Evolutionary conservation across 1,139 yeast species (phyloP).

Genomic region (Nakaseomyces bracarensis): DNA sequence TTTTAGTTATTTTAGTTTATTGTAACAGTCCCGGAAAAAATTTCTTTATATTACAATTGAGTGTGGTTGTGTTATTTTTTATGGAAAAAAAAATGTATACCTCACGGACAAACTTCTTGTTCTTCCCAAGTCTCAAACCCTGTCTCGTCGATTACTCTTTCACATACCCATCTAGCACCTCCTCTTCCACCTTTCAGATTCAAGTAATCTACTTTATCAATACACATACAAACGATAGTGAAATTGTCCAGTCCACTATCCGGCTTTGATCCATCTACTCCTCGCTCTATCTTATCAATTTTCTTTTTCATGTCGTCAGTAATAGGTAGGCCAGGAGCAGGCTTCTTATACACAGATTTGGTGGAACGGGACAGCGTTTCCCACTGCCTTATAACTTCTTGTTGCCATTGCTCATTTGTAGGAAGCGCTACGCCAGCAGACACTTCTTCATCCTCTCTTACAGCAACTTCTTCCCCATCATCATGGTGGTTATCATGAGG

Average conservation of each 20-base stretch:
- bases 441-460: slow-evolving; percentile 9
- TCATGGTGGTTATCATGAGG: slow-evolving; percentile 8
- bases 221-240: slow-evolving; percentile 59
- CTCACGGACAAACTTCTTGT: slow-evolving; percentile 65
- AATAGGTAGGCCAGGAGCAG: slow-evolving; percentile 55
- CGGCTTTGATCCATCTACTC: slow-evolving; percentile 75
- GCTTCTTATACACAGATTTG: slow-evolving; percentile 62
- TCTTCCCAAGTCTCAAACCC: slow-evolving; percentile 61
- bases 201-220: slow-evolving; percentile 64
- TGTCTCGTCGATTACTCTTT: slow-evolving; percentile 48
- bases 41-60: neutral
- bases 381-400: slow-evolving; percentile 63
- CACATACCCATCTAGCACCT: slow-evolving; percentile 35
- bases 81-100: no score
- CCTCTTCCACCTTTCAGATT: slow-evolving; percentile 40
- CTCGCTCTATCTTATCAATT: slow-evolving; percentile 65
- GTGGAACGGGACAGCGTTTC: slow-evolving; percentile 44
- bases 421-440: slow-evolving; percentile 33
- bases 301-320: slow-evolving; percentile 48
- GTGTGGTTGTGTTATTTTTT: neutral
- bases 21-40: no score
- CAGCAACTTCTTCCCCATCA: slow-evolving; percentile 11
- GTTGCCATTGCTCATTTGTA: slow-evolving; percentile 52
- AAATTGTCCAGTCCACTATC: slow-evolving; percentile 63
- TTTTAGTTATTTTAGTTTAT: no score